Evolutionary conservation across 2,329 filamentous ascomycete genomes (phyloP).

Genomic region (Xylariaceae sp.): DNA sequence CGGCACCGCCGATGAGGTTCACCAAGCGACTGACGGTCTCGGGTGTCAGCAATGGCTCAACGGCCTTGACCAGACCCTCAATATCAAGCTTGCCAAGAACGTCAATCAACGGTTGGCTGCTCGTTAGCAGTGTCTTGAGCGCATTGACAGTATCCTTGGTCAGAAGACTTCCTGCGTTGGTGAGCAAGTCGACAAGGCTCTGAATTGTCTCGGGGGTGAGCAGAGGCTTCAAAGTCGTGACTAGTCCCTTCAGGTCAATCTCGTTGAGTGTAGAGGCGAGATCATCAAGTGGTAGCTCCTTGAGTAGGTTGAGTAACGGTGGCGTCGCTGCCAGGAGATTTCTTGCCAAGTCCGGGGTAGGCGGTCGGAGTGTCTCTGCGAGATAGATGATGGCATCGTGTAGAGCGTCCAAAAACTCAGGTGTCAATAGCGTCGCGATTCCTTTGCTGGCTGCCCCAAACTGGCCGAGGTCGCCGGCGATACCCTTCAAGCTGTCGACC

Average conservation of each 20-base stretch:
- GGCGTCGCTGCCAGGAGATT: constrained; percentile 27
- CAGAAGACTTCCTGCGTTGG: constrained; percentile 17
- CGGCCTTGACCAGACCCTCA: constrained; percentile 31
- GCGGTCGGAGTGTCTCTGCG: constrained; percentile 35
- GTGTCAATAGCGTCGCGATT: constrained; percentile 31
- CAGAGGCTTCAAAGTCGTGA: constrained; percentile 34
- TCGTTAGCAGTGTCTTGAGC: constrained; percentile 15
- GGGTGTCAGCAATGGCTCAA: constrained; percentile 34
- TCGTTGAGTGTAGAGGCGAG: constrained; percentile 32
- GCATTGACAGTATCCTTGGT: constrained; percentile 17
- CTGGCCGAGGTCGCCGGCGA: constrained; percentile 28
- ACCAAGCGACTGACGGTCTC: constrained; percentile 30
- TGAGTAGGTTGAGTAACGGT: constrained; percentile 29
- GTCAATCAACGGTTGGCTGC: constrained; percentile 14
- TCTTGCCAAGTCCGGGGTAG: constrained; percentile 30
- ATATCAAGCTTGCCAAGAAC: constrained; percentile 22
- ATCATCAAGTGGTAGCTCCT: constrained; percentile 33
- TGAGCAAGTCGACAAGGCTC: constrained; percentile 15
- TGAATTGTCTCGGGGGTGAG: constrained; percentile 18
- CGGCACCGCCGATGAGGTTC: constrained; percentile 30
- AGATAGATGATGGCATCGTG: constrained; percentile 41
- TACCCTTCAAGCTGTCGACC: constrained; percentile 23
- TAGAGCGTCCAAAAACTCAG: constrained; percentile 37
- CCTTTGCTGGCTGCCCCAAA: constrained; percentile 30
- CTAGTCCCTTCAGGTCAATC: constrained; percentile 34